A percentile compares a stretch with the other conserved stretches of the same genome.
Evolutionary conservation across 31 red algal species (phyloP).

Genomic region (Asparagopsis taxiformis): DNA sequence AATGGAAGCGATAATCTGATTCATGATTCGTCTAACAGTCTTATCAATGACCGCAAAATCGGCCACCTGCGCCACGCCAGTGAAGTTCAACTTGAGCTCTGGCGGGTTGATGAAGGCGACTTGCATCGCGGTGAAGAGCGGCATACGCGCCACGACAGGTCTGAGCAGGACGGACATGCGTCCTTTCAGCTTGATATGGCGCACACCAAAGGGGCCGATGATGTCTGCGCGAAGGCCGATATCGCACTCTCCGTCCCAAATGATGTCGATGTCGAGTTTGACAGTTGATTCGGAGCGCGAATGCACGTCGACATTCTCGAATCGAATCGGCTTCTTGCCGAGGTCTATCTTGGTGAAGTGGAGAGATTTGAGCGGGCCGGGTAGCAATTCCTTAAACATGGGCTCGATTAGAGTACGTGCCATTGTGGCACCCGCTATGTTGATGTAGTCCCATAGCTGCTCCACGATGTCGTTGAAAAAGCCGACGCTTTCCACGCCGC

Average conservation of each 20-base stretch:
- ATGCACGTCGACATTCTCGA: conserved; percentile 76
- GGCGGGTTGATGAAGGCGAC: conserved; percentile 78
- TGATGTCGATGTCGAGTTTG: conserved; percentile 75
- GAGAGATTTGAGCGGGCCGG: conserved; percentile 58
- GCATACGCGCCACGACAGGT: conserved; percentile 55
- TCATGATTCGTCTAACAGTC: conserved; percentile 51
- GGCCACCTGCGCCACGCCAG: conserved; percentile 72
- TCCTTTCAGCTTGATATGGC: conserved; percentile 61
- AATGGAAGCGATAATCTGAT: conserved; percentile 46
- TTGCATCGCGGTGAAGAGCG: conserved; percentile 65
- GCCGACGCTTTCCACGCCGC: conserved; percentile 55
- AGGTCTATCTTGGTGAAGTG: conserved; percentile 81
- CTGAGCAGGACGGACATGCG: conserved; percentile 56
- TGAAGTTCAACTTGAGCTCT: conserved; percentile 64
- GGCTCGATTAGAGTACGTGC: conserved; percentile 74
- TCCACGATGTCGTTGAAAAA: conserved; percentile 79
- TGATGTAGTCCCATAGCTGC: conserved; percentile 76
- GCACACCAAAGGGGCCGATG: conserved; percentile 53
- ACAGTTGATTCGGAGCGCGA: conserved; percentile 37
- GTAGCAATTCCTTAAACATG: conserved; percentile 71
- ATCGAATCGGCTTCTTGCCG: conserved; percentile 60
- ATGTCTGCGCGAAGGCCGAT: conserved; percentile 48
- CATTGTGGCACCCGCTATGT: conserved; percentile 37
- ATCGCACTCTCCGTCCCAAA: conserved; percentile 78
- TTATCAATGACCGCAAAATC: conserved; percentile 60